Evolutionary conservation across 805 yeast species (phyloP).

Genomic region (Wickerhamiella nectarea): DNA sequence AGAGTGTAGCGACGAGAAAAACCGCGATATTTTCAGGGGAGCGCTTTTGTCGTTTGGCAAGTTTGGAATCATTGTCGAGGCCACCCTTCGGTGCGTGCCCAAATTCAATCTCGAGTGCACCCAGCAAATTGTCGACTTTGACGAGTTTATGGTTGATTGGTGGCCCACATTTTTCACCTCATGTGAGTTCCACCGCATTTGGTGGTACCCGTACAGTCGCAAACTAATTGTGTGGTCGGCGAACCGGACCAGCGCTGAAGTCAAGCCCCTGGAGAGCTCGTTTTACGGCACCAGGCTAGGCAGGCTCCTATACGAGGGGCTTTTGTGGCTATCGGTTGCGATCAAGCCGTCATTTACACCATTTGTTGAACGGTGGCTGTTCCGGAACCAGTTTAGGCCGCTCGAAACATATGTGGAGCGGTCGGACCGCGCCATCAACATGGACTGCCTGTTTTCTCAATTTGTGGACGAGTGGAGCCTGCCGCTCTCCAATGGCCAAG

Average conservation of each 20-base stretch:
- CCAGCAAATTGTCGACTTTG: conserved; percentile 71
- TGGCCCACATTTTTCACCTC: conserved; percentile 80
- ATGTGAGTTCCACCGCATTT: conserved; percentile 79
- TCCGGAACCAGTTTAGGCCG: conserved; percentile 68
- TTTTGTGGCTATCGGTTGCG: conserved; percentile 68
- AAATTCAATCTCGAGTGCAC: conserved; percentile 64
- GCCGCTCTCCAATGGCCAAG: conserved; percentile 67
- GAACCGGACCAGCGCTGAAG: conserved; percentile 37
- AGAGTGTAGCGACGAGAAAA: conserved; percentile 50
- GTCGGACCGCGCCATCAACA: conserved; percentile 76
- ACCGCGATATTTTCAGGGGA: conserved; percentile 59
- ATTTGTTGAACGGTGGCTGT: conserved; percentile 68
- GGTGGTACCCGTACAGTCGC: conserved; percentile 95
- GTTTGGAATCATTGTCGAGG: conserved; percentile 76
- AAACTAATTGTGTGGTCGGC: conserved; percentile 90
- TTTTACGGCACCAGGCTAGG: conserved; percentile 82
- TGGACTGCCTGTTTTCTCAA: conserved; percentile 92
- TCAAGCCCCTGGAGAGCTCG: conserved; percentile 32
- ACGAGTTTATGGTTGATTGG: conserved; percentile 43
- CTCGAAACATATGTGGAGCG: conserved; percentile 57
- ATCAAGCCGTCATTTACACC: conserved; percentile 71
- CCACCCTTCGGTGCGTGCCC: conserved; percentile 75
- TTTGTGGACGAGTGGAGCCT: conserved; percentile 97
- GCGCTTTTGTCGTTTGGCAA: conserved; percentile 79
- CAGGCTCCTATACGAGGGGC: conserved; percentile 61